Evolutionary conservation across 139 green algal genomes (phyloP).

Genomic region (Zygnema cylindricum): DNA sequence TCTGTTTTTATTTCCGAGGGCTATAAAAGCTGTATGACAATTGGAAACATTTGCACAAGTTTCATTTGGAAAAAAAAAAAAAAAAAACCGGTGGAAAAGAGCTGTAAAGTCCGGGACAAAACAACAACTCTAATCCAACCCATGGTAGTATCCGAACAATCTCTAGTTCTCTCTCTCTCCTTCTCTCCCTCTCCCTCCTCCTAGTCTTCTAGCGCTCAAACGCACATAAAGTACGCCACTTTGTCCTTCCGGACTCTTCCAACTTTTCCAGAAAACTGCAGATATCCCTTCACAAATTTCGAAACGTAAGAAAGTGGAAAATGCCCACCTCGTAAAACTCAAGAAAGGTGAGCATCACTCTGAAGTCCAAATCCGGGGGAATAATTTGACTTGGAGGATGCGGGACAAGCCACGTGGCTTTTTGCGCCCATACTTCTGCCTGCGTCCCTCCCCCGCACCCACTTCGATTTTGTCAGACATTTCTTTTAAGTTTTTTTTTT

Average conservation of each 20-base stretch:
- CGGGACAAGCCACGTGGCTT: slow-evolving; percentile 94
- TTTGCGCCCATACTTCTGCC: slow-evolving; percentile 89
- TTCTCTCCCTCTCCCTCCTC: not conserved
- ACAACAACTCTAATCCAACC: too few species aligned
- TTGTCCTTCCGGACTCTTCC: not conserved
- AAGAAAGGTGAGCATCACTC: slow-evolving; percentile 98
- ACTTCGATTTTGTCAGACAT: not conserved
- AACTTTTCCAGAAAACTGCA: too few species aligned
- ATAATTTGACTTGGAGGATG: slow-evolving; percentile 87
- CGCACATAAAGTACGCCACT: too few species aligned
- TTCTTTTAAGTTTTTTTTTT: not conserved
- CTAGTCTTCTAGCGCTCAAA: not conserved
- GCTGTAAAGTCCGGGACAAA: too few species aligned
- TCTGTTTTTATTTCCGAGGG: too few species aligned
- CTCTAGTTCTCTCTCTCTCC: not conserved
- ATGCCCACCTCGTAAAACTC: slow-evolving; percentile 92
- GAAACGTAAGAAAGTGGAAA: too few species aligned
- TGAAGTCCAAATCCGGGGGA: slow-evolving; percentile 93
- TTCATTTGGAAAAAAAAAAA: too few species aligned
- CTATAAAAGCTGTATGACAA: too few species aligned
- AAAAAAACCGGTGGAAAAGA: too few species aligned
- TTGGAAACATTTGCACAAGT: too few species aligned
- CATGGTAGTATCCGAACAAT: too few species aligned
- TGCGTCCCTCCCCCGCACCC: slow-evolving; percentile 60
- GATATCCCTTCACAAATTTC: not conserved